A percentile compares a stretch with the other conserved stretches of the same genome.
phyloP scores from a whole-genome alignment of 2,329 filamentous ascomycete species.

The Botrytis porri region DNA sequence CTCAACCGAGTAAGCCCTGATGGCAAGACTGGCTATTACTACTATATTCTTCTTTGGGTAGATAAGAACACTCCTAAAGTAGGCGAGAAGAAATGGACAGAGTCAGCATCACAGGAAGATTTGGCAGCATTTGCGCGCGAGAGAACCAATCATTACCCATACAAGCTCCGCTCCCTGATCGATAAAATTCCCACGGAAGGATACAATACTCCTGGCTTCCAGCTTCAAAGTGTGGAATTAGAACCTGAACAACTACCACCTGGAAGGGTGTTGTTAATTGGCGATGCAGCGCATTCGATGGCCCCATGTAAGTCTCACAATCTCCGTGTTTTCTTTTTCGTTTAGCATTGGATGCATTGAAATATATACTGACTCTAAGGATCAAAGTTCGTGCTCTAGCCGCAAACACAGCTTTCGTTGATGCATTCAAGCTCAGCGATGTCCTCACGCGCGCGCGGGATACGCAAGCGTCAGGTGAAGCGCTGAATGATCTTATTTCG shows the following conservation, averaged over 20 bases:
- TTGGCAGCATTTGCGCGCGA: background rate
- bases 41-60: background rate
- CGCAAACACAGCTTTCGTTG: background rate
- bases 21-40: background rate
- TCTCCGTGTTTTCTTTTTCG: background rate
- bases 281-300: background rate
- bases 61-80: background rate
- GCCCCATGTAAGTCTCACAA: background rate
- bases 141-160: background rate
- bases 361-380: background rate
- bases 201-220: background rate
- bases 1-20: background rate
- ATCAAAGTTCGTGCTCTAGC: background rate
- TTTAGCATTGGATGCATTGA: background rate
- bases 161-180: background rate
- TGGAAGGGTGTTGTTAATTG: background rate
- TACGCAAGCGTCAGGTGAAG: background rate
- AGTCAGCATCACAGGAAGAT: background rate
- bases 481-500: background rate
- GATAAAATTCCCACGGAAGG: background rate
- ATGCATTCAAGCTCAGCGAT: background rate
- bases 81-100: background rate
- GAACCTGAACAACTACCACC: background rate
- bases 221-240: background rate
- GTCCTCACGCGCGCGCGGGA: background rate